A percentile compares a stretch with the other conserved stretches of the same genome.
Conservation (phyloP, 495 filamentous ascomycete species). For the Penicillium fimorum region DNA sequence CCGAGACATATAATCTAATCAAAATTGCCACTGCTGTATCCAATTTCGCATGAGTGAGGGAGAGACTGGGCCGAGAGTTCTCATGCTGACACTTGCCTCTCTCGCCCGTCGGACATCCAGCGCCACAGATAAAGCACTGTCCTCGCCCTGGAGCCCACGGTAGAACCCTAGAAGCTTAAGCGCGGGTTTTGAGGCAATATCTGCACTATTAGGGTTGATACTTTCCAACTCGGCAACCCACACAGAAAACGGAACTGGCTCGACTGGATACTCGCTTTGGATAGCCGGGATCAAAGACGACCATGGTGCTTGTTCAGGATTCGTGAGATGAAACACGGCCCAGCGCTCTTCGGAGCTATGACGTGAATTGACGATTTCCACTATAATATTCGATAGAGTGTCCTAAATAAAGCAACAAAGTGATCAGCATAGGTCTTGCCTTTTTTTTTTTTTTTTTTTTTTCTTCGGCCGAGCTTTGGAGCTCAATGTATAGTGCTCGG, state of each 20-base stretch:
- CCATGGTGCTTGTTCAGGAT: constrained; percentile 24
- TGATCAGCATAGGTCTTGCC: not conserved
- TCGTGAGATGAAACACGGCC: constrained; percentile 32
- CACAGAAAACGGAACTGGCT: constrained; percentile 18
- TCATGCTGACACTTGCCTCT: constrained; percentile 28
- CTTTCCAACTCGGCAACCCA: constrained; percentile 29
- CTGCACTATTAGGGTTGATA: constrained; percentile 15
- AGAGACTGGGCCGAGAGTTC: constrained; percentile 17
- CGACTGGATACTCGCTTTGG: constrained; percentile 11
- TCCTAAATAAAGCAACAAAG: constrained; percentile 15
- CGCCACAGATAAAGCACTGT: constrained; percentile 13
- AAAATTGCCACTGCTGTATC: constrained; percentile 27
- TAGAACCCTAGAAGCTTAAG: constrained; percentile 32
- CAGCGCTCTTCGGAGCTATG: constrained; percentile 9
- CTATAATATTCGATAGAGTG: constrained; percentile 21
- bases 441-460: not conserved
- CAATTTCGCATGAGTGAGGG: constrained; percentile 24
- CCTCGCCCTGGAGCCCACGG: constrained; percentile 17
- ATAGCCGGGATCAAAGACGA: constrained; percentile 23
- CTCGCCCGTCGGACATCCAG: constrained; percentile 20
- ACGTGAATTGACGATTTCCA: constrained; percentile 21
- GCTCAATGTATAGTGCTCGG: not conserved
- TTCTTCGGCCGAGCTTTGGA: not conserved
- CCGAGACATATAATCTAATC: not conserved
- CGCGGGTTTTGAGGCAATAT: constrained; percentile 25